These are phyloP conservation scores for Cryptococcus jaspeensis DNA, from an alignment of 1,284 basidiomycete genomes.

Conservation along the genomic window DNA sequence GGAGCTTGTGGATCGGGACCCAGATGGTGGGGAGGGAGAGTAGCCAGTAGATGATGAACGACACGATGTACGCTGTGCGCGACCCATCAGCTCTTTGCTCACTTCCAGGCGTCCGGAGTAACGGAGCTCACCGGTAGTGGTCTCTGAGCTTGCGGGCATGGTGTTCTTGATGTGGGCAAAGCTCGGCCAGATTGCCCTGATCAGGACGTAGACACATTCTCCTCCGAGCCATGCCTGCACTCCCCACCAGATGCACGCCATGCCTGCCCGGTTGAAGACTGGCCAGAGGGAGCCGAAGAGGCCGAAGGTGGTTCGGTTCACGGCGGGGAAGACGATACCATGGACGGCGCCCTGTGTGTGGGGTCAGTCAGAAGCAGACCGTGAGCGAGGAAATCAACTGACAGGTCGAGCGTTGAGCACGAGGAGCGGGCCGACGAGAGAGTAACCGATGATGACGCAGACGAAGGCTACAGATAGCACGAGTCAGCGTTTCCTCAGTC, in stretches of 20 bases:
- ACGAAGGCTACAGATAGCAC: constrained; percentile 48
- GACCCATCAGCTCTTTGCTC: neutral
- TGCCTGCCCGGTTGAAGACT: constrained; percentile 64
- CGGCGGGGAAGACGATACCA: constrained; percentile 77
- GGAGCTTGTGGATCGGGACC: constrained; percentile 76
- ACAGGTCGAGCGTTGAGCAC: constrained; percentile 77
- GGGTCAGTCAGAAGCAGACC: neutral
- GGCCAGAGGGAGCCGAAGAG: constrained; percentile 70
- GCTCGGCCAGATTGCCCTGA: constrained; percentile 68
- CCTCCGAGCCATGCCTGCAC: constrained; percentile 69
- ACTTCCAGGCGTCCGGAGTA: constrained; percentile 30
- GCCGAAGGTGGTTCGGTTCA: constrained; percentile 71
- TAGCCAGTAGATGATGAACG: constrained; percentile 85
- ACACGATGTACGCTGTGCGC: constrained; percentile 53
- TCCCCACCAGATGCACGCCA: constrained; percentile 59
- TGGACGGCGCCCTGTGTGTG: constrained; percentile 57
- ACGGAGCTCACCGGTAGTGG: constrained; percentile 53
- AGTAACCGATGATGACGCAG: constrained; percentile 72
- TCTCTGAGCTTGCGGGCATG: constrained; percentile 62
- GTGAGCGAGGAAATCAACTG: constrained; percentile 34
- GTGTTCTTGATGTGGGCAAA: constrained; percentile 68
- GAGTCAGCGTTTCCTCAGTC: neutral
- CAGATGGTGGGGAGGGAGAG: constrained; percentile 74
- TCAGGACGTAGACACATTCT: constrained; percentile 62
- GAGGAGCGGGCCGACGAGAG: constrained; percentile 68